Evolutionary conservation across 1,284 basidiomycete genomes (phyloP).

Genomic region (Puccinia polysora): DNA sequence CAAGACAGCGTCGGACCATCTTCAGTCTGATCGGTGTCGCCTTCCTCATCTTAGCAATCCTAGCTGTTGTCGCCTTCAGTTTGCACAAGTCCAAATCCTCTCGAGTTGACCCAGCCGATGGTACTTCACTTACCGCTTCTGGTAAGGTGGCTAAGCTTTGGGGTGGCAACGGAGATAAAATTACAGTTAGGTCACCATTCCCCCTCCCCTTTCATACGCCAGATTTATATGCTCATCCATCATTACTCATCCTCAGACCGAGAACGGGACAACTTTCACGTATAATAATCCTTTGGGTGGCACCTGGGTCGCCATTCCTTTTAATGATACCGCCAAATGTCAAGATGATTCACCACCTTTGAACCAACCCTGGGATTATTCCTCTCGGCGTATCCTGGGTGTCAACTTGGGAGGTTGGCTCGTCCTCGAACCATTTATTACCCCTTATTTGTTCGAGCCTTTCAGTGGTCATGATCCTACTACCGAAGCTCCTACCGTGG

Average conservation of each 20-base stretch:
- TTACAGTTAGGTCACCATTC: conserved; percentile 20
- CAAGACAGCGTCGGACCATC: no score
- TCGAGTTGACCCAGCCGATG: no score
- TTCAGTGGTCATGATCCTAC: conserved; percentile 53
- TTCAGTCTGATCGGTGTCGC: no score
- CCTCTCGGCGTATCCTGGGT: conserved; percentile 52
- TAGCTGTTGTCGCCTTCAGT: no score
- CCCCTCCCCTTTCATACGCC: neutral
- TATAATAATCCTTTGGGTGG: conserved; percentile 49
- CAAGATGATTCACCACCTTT: conserved; percentile 56
- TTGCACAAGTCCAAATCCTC: neutral
- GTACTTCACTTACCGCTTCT: no score
- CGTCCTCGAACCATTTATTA: conserved; percentile 78
- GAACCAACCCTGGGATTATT: conserved; percentile 48
- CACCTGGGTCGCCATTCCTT: conserved; percentile 59
- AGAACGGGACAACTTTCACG: conserved; percentile 29
- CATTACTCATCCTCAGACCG: conserved; percentile 18
- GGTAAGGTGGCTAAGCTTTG: conserved; percentile 30
- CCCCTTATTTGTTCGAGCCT: conserved; percentile 44
- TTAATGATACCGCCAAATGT: conserved; percentile 65
- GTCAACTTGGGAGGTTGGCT: conserved; percentile 92
- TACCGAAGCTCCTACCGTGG: conserved; percentile 54
- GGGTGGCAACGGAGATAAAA: conserved; percentile 41
- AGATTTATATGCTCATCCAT: neutral
- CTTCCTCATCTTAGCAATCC: no score